A percentile compares a stretch with the other conserved stretches of the same genome.
Conservation (phyloP, 768 basidiomycete genomes). For the Coprinopsis marcescibilis region DNA sequence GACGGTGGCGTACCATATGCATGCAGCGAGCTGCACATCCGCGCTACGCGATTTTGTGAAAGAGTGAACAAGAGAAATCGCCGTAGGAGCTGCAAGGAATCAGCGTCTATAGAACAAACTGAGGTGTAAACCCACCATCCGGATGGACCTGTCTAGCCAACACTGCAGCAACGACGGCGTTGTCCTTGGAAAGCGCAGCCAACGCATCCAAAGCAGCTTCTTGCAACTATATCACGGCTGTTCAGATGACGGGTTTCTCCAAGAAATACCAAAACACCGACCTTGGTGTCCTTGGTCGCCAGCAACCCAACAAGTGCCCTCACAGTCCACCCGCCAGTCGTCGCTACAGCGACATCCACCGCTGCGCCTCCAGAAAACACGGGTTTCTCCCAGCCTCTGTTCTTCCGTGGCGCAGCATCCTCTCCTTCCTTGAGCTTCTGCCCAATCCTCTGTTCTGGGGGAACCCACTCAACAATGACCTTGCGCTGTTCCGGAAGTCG, state of each 20-base stretch:
- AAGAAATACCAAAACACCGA: conserved; percentile 11
- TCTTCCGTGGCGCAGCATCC: conserved; percentile 30
- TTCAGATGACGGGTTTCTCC: not conserved
- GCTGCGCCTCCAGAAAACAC: conserved; percentile 15
- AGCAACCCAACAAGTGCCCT: conserved; percentile 45
- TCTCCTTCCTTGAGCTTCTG: not conserved
- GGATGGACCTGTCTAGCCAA: conserved; percentile 35
- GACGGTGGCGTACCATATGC: conserved; percentile 47
- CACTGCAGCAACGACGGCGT: conserved; percentile 41
- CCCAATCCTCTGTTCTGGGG: conserved; percentile 45
- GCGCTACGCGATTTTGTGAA: conserved; percentile 53
- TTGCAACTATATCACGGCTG: conserved; percentile 41
- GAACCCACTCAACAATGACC: conserved; percentile 57
- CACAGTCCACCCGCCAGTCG: conserved; percentile 56
- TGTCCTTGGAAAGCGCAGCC: conserved; percentile 63
- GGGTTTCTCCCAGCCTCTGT: conserved; percentile 72
- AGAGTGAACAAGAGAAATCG: conserved; percentile 39
- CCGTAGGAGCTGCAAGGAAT: conserved; percentile 24
- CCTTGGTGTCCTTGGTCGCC: conserved; percentile 51
- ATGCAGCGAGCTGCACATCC: conserved; percentile 66
- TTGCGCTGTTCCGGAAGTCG: conserved; percentile 45
- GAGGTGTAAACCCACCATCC: conserved; percentile 25
- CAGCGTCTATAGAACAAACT: not conserved
- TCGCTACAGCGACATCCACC: conserved; percentile 31
- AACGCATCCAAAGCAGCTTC: conserved; percentile 62